Evolutionary conservation across 2,329 filamentous ascomycete genomes (phyloP).

Genomic region (Diaporthe sp.): DNA sequence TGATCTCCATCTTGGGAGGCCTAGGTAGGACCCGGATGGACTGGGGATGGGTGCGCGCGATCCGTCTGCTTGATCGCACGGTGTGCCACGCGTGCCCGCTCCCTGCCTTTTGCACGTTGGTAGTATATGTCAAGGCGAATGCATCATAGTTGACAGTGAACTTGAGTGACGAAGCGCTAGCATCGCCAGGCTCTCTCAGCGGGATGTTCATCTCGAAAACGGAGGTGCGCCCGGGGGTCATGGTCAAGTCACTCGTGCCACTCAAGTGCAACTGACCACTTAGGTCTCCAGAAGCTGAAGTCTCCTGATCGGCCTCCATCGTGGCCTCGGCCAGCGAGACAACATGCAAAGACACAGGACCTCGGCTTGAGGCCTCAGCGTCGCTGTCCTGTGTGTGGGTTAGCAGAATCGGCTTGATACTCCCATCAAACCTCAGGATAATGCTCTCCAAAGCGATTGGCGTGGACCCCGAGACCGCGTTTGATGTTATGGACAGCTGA

Average conservation of each 20-base stretch:
- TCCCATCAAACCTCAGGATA: conserved; percentile 69
- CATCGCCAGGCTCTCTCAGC: conserved; percentile 86
- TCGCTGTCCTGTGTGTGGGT: conserved; percentile 54
- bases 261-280: conserved; percentile 53
- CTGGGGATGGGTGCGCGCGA: conserved; percentile 65
- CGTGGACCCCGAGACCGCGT: conserved; percentile 65
- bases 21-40: conserved; percentile 84
- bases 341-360: conserved; percentile 48
- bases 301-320: conserved; percentile 45
- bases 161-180: conserved; percentile 74
- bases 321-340: conserved; percentile 48
- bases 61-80: conserved; percentile 58
- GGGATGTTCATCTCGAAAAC: conserved; percentile 80
- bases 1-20: conserved; percentile 90
- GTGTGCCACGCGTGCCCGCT: conserved; percentile 65
- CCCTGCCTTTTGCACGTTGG: conserved; percentile 64
- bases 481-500: conserved; percentile 71
- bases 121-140: conserved; percentile 77
- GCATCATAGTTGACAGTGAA: conserved; percentile 74
- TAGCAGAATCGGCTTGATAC: conserved; percentile 68
- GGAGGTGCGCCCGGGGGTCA: conserved; percentile 76
- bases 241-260: conserved; percentile 73
- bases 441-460: conserved; percentile 67
- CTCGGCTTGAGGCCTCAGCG: not conserved
- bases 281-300: conserved; percentile 46